Conservation (phyloP, 768 basidiomycete species). For the Crassisporium funariophilum region DNA sequence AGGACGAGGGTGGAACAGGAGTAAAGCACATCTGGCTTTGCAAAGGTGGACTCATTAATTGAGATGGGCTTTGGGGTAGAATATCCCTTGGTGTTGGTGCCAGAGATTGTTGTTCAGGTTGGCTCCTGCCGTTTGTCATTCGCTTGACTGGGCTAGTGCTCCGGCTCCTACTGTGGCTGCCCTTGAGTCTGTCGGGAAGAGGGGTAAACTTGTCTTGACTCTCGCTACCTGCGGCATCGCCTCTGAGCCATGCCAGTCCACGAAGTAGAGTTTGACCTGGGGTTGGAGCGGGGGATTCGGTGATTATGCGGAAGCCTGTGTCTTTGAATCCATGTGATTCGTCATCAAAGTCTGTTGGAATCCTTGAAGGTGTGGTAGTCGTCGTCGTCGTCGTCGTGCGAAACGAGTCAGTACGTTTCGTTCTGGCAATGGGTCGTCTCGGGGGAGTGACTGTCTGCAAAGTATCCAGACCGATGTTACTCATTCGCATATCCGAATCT, state of each 20-base stretch:
- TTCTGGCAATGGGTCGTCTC: not conserved
- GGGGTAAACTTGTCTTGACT: slow-evolving; percentile 44
- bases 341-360: not conserved
- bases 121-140: not conserved
- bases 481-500: slow-evolving; percentile 29
- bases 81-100: slow-evolving; percentile 24
- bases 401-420: not conserved
- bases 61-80: slow-evolving; percentile 59
- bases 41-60: slow-evolving; percentile 57
- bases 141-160: slow-evolving; percentile 27
- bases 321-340: slow-evolving; percentile 6
- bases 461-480: slow-evolving; percentile 4
- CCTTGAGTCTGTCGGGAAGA: slow-evolving; percentile 31
- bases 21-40: slow-evolving; percentile 60
- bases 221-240: slow-evolving; percentile 2
- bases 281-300: slow-evolving; percentile 1
- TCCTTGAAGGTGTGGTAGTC: not conserved
- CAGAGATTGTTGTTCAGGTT: not conserved
- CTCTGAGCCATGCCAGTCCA: slow-evolving; percentile 12
- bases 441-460: not conserved
- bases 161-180: slow-evolving; percentile 24
- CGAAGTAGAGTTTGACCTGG: slow-evolving; percentile 6
- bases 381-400: not conserved
- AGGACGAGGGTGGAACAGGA: slow-evolving; percentile 22
- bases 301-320: slow-evolving; percentile 1